A percentile compares a stretch with the other conserved stretches of the same genome.
These are phyloP conservation scores for Mucor velutinosus DNA, from an alignment of 371 early-diverging fungal species.

Conservation along the genomic window DNA sequence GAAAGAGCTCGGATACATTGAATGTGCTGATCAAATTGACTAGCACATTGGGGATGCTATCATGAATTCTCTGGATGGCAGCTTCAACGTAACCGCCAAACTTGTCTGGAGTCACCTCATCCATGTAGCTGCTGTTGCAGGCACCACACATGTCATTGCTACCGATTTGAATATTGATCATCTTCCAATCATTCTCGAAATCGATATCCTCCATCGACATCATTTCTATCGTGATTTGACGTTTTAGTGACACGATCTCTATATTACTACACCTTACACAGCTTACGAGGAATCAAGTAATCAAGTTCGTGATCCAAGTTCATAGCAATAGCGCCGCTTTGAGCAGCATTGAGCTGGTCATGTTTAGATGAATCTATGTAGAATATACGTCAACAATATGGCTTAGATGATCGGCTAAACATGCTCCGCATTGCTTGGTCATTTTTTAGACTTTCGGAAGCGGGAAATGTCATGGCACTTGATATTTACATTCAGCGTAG, in stretches of 20 bases:
- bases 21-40: slow-evolving; percentile 32
- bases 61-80: slow-evolving; percentile 22
- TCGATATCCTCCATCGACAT: slow-evolving; percentile 9
- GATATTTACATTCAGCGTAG: slow-evolving; percentile 4
- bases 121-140: slow-evolving; percentile 3
- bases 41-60: slow-evolving; percentile 21
- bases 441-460: neutral
- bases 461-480: neutral
- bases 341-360: slow-evolving; percentile 46
- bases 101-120: slow-evolving; percentile 21
- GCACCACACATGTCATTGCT: slow-evolving; percentile 38
- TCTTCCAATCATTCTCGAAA: slow-evolving; percentile 43
- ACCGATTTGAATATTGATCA: slow-evolving; percentile 49
- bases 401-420: neutral
- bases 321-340: slow-evolving; percentile 36
- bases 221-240: neutral
- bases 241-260: neutral
- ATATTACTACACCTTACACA: neutral
- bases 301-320: slow-evolving; percentile 39
- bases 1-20: slow-evolving; percentile 28
- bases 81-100: slow-evolving; percentile 24
- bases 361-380: slow-evolving; percentile 23
- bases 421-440: neutral
- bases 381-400: neutral
- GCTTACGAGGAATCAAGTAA: slow-evolving; percentile 38